These are phyloP conservation scores for Kalaharituber pfeilii DNA, from an alignment of 2,329 filamentous ascomycete genomes.

Conservation along the genomic window DNA sequence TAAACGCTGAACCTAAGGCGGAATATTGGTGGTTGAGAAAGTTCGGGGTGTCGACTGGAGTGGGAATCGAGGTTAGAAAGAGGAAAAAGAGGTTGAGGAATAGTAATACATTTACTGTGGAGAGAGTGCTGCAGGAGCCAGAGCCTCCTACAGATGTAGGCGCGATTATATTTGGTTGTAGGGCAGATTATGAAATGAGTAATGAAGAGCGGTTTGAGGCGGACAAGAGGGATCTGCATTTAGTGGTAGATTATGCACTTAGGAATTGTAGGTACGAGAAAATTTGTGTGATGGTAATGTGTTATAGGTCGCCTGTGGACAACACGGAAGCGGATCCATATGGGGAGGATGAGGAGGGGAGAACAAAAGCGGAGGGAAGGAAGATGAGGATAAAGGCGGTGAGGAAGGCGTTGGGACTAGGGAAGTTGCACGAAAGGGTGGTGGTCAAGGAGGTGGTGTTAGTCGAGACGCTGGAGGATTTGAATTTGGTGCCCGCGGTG, in stretches of 20 bases:
- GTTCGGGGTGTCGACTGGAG: conserved; percentile 4
- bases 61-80: not conserved
- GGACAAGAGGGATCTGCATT: conserved; percentile 14
- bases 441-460: conserved; percentile 14
- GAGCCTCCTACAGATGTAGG: not conserved
- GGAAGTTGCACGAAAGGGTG: conserved; percentile 8
- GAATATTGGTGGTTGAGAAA: conserved; percentile 2
- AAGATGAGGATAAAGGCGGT: conserved; percentile 7
- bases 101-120: not conserved
- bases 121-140: not conserved
- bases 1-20: not conserved
- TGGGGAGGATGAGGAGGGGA: conserved; percentile 11
- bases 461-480: conserved; percentile 15
- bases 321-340: conserved; percentile 13
- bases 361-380: conserved; percentile 11
- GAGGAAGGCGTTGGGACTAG: conserved; percentile 12
- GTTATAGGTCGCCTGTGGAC: conserved; percentile 17
- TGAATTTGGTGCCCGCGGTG: conserved; percentile 12
- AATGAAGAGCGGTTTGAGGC: conserved; percentile 15
- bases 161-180: conserved; percentile 12
- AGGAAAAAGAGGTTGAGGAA: not conserved
- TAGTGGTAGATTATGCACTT: conserved; percentile 11
- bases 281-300: conserved; percentile 15
- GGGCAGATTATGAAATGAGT: conserved; percentile 12
- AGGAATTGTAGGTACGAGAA: conserved; percentile 8